Percentiles rank a stretch among this genome's conserved stretches.
Evolutionary conservation across 2,329 filamentous ascomycete species (phyloP).

Genomic region (Xylariaceae sp.): DNA sequence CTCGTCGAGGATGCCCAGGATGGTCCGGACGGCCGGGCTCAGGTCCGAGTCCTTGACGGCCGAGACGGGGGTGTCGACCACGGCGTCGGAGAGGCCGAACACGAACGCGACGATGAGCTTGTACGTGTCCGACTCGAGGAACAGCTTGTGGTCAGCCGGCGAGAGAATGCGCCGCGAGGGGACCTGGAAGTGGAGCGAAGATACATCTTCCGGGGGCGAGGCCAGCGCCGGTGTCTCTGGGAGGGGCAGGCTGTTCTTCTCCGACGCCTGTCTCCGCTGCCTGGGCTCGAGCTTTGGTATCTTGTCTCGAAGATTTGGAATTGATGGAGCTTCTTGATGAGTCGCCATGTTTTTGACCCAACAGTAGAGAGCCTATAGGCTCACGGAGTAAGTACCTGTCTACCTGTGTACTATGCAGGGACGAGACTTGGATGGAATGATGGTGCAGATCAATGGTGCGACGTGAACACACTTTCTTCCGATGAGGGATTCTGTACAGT

Average conservation of each 20-base stretch:
- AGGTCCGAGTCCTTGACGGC: constrained; percentile 50
- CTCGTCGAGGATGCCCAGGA: constrained; percentile 65
- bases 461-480: too few relatives aligned
- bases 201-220: constrained; percentile 57
- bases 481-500: too few relatives aligned
- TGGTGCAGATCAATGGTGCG: too few relatives aligned
- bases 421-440: too few relatives aligned
- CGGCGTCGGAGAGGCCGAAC: constrained; percentile 78
- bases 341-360: constrained; percentile 20
- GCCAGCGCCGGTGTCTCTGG: constrained; percentile 73
- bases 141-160: constrained; percentile 71
- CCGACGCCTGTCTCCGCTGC: constrained; percentile 44
- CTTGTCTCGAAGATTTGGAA: constrained; percentile 49
- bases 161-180: constrained; percentile 81
- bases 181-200: constrained; percentile 54
- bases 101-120: constrained; percentile 76
- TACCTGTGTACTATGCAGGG: too few relatives aligned
- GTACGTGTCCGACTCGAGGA: constrained; percentile 71
- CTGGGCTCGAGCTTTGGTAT: constrained; percentile 66
- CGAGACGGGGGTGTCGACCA: constrained; percentile 64
- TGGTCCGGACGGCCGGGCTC: constrained; percentile 54
- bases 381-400: too few relatives aligned
- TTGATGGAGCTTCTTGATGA: constrained; percentile 22
- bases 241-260: constrained; percentile 57
- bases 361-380: too few relatives aligned